Conservation (phyloP, 2,329 filamentous ascomycete species). For the Botrytis porri region DNA sequence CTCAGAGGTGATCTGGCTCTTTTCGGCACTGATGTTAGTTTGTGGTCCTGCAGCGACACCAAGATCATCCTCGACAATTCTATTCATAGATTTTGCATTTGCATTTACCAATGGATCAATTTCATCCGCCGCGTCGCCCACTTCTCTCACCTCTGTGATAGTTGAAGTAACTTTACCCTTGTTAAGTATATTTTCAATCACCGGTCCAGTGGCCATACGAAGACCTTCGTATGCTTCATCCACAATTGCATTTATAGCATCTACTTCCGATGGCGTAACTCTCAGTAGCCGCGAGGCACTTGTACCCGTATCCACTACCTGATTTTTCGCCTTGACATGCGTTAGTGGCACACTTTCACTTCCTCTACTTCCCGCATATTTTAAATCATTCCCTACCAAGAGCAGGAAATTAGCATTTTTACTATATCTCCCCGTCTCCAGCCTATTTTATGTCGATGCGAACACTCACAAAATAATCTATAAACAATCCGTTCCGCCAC, state of each 20-base stretch:
- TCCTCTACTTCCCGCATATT: not conserved
- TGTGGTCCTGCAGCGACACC: not conserved
- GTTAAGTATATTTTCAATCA: not conserved
- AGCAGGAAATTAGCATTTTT: not conserved
- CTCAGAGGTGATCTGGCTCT: not conserved
- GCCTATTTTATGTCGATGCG: too few relatives aligned
- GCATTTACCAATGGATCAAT: not conserved
- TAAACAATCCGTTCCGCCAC: not conserved
- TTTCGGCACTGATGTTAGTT: not conserved
- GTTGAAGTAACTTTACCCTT: not conserved
- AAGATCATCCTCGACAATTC: not conserved
- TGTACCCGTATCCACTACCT: too few relatives aligned
- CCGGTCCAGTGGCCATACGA: not conserved
- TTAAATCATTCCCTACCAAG: not conserved
- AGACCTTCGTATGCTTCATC: conserved; percentile 7
- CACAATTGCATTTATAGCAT: conserved; percentile 7
- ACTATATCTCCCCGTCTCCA: too few relatives aligned
- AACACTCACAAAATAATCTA: conserved; percentile 10
- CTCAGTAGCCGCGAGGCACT: not conserved
- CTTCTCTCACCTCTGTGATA: not conserved
- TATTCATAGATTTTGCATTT: not conserved
- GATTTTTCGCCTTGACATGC: not conserved
- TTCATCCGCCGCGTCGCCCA: not conserved
- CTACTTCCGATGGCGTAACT: not conserved
- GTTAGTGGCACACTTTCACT: not conserved